A percentile compares a stretch with the other conserved stretches of the same genome.
Conservation (phyloP, 2,329 filamentous ascomycete species). For the Arthrinium phaeospermum region DNA sequence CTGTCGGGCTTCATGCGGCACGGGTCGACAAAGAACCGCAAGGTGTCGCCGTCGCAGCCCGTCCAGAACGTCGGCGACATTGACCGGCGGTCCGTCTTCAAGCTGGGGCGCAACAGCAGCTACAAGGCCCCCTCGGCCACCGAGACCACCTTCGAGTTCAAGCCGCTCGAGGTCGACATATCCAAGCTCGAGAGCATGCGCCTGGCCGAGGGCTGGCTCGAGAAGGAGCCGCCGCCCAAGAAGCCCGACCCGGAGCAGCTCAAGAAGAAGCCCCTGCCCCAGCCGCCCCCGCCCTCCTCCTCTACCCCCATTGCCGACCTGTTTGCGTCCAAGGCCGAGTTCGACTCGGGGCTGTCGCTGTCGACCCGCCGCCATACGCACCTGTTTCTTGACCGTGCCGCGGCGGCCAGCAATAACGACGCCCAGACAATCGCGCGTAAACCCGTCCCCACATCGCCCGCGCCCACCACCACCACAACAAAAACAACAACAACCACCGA, state of each 20-base stretch:
- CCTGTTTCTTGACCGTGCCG: background rate
- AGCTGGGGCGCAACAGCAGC: slow-evolving; percentile 23
- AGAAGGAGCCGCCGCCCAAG: slow-evolving; percentile 1
- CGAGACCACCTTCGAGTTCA: slow-evolving; percentile 22
- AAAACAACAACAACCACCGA: background rate
- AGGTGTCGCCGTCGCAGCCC: background rate
- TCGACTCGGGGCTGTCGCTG: background rate
- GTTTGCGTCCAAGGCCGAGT: slow-evolving; percentile 21
- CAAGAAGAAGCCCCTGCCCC: slow-evolving; percentile 17
- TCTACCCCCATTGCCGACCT: slow-evolving; percentile 25
- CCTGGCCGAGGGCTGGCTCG: slow-evolving; percentile 26
- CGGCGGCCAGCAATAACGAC: background rate
- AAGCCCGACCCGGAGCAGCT: slow-evolving; percentile 15
- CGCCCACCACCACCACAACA: slow-evolving; percentile 2
- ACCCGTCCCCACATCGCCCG: slow-evolving; percentile 7
- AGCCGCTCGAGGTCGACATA: slow-evolving; percentile 28
- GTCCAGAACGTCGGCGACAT: background rate
- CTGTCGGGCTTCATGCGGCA: slow-evolving; percentile 27
- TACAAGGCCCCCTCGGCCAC: slow-evolving; percentile 13
- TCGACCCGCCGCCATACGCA: background rate
- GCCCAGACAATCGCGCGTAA: slow-evolving; percentile 4
- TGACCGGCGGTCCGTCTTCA: slow-evolving; percentile 23
- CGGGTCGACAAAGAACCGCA: slow-evolving; percentile 22
- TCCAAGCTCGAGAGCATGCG: slow-evolving; percentile 21
- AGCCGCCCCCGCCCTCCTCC: background rate